Evolutionary conservation across 2,329 filamentous ascomycete genomes (phyloP), one percentile per base, ranked within the genome.

Genomic region (Zasmidium cellare): DNA sequence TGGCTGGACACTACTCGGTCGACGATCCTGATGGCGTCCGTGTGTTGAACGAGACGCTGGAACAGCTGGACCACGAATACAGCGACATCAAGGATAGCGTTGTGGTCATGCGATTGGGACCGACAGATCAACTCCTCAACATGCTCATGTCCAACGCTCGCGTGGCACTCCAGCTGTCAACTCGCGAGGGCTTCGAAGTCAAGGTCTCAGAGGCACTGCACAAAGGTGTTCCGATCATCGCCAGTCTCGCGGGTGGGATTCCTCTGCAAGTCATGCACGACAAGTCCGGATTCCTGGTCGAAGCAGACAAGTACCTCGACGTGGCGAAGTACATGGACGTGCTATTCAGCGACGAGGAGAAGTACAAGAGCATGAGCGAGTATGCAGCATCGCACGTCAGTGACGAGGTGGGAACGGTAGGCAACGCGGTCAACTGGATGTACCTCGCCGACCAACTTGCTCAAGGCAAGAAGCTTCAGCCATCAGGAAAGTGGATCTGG

Each of bases 161-260:
- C 56, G 84, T 92, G 7, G 87, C 87, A 0, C 81, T 94, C 7
- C 90, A 94, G 73, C 84, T 94, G 5, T 92, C 89, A 2, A 92
- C 87, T 0, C 84, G 89, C 35, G 90, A 94, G 71, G 90, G 90
- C 0, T 94, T 94, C 66, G 90, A 94, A 74, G 87, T 94, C 66
- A 94, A 94, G 74, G 89, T 94, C 3, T 91, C 88, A 0, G 91
- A 94, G 74, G 90, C 89, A 1, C 79, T 93, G 20, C 90, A 92
- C 69, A 90, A 91, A 46, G 90, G 90, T 14, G 84, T 88, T 2
- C 90, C 90, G 1, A 83, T 92, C 67, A 91, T 94, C 61, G 89
- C 87, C 2, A 90, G 88, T 1, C 79, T 80, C 19, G 86, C 87
- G 1, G 90, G 90, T n/a, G 90, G 90, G 11, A 92, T 94, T 53